Evolutionary conservation across 1,139 yeast genomes (phyloP).

Genomic region (Candida sanyaensis): DNA sequence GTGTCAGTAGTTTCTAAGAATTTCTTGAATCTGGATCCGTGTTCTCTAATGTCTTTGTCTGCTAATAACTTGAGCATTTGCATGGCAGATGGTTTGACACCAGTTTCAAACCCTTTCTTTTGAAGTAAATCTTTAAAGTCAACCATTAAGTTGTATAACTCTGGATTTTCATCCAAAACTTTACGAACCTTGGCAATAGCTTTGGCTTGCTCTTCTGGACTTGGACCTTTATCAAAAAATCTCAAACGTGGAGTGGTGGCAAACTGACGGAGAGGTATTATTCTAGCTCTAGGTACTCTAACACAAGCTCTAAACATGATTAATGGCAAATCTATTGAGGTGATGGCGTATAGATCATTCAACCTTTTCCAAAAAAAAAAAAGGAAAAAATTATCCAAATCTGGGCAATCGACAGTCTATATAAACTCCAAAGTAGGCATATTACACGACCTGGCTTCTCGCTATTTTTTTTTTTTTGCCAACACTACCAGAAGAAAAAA

Average conservation of each 20-base stretch:
- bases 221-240: conserved; percentile 10
- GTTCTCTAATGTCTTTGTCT: conserved; percentile 38
- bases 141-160: conserved; percentile 26
- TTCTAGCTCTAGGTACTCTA: background rate
- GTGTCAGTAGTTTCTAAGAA: conserved; percentile 36
- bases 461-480: background rate
- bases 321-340: background rate
- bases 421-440: background rate
- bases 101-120: conserved; percentile 35
- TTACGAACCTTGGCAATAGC: conserved; percentile 21
- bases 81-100: conserved; percentile 35
- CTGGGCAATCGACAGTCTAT: no score
- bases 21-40: conserved; percentile 29
- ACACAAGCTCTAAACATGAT: conserved; percentile 3
- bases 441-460: conserved; percentile 1
- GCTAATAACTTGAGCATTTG: conserved; percentile 40
- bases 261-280: conserved; percentile 1
- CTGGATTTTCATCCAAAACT: conserved; percentile 28
- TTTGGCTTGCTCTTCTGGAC: conserved; percentile 14
- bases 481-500: background rate
- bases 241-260: conserved; percentile 2
- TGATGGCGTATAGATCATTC: background rate
- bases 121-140: conserved; percentile 35
- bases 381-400: background rate
- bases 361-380: background rate